Evolutionary conservation across 2,329 filamentous ascomycete species (phyloP).

Genomic region (Thermoascus crustaceus): DNA sequence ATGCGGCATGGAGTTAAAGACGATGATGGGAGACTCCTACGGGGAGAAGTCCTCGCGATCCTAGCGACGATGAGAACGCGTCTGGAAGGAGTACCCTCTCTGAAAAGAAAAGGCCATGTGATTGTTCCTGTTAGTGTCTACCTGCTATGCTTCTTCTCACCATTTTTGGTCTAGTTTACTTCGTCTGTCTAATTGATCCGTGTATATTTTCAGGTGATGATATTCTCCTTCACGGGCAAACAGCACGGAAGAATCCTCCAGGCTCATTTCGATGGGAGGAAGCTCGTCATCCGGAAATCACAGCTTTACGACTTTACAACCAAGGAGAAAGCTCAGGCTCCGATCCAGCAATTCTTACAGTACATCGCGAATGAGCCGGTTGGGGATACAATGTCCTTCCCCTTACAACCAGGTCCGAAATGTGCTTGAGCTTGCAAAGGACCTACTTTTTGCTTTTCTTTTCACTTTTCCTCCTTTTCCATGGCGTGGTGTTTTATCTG

Average conservation of each 20-base stretch:
- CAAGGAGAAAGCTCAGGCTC: not conserved
- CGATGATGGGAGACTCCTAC: not conserved
- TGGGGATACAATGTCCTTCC: too few relatives aligned
- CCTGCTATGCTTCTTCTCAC: not conserved
- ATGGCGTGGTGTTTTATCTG: too few relatives aligned
- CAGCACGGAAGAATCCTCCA: constrained; percentile 2
- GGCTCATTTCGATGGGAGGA: not conserved
- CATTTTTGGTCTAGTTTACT: not conserved
- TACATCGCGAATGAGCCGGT: constrained; percentile 1
- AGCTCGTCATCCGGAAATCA: not conserved
- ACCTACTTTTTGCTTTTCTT: not conserved
- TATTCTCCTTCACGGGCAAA: constrained; percentile 1
- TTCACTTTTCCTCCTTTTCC: too few relatives aligned
- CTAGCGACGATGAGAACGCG: constrained; percentile 13
- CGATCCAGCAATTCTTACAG: not conserved
- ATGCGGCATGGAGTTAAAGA: not conserved
- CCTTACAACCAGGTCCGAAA: too few relatives aligned
- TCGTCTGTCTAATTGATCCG: not conserved
- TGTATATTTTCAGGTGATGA: not conserved
- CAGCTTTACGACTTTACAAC: not conserved
- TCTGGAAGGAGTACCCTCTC: constrained; percentile 8
- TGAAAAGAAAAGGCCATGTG: too few relatives aligned
- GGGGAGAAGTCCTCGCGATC: not conserved
- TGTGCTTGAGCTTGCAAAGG: too few relatives aligned
- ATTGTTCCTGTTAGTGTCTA: too few relatives aligned